These are phyloP conservation scores for Dactylellina leptospora DNA, from an alignment of 2,329 filamentous ascomycete species.

Conservation along the genomic window DNA sequence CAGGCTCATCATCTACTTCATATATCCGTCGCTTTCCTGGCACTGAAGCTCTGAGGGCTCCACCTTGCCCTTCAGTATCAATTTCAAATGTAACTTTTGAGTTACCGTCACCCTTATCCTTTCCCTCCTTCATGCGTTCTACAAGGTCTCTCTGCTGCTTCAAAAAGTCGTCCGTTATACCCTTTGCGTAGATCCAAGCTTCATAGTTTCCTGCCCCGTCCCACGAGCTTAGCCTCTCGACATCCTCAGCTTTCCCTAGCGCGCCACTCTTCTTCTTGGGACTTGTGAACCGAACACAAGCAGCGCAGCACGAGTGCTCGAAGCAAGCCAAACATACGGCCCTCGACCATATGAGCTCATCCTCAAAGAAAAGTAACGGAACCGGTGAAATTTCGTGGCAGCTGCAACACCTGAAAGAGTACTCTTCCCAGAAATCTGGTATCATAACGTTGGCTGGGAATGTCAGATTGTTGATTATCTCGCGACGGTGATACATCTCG, in stretches of 20 bases:
- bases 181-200: constrained; percentile 27
- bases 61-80: too few species aligned
- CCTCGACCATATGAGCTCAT: constrained; percentile 37
- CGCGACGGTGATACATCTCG: constrained; percentile 37
- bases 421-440: constrained; percentile 14
- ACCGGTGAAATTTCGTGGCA: background rate
- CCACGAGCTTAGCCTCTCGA: background rate
- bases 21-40: constrained; percentile 5
- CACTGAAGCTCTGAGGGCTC: too few species aligned
- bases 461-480: constrained; percentile 35
- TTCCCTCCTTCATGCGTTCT: too few species aligned
- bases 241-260: background rate
- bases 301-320: constrained; percentile 22
- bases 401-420: constrained; percentile 33
- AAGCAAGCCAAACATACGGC: constrained; percentile 14
- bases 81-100: too few species aligned
- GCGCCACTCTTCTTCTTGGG: background rate
- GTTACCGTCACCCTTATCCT: too few species aligned
- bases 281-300: constrained; percentile 18
- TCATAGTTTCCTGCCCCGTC: constrained; percentile 28
- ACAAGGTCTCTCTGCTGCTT: constrained; percentile 3
- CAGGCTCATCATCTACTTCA: background rate
- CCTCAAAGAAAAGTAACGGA: constrained; percentile 25
- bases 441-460: constrained; percentile 43
- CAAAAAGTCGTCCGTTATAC: constrained; percentile 34